Evolutionary conservation across 257 asterid species (phyloP).

Genomic region (Solanum chiquidenum): DNA sequence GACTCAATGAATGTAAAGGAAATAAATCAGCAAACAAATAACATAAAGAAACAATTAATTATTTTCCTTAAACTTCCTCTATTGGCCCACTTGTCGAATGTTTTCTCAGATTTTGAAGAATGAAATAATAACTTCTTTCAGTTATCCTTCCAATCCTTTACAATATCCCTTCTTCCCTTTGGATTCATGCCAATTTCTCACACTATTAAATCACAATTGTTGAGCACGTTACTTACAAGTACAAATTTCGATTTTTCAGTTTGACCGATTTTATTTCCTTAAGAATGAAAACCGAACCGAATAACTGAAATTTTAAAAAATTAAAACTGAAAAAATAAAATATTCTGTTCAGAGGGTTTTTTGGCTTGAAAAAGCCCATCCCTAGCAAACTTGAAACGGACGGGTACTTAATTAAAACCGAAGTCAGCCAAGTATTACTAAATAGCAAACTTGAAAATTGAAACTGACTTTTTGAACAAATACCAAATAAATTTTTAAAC

Average conservation of each 20-base stretch:
- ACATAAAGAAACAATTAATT: neutral
- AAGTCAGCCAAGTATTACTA: neutral
- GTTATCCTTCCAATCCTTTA: neutral
- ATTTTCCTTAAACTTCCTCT: neutral
- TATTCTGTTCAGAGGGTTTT: neutral
- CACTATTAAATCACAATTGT: neutral
- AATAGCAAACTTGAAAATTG: neutral
- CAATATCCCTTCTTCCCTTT: neutral
- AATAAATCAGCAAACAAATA: neutral
- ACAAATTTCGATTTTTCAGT: neutral
- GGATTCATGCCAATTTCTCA: neutral
- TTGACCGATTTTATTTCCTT: neutral
- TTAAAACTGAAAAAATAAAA: neutral
- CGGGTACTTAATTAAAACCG: neutral
- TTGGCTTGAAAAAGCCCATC: neutral
- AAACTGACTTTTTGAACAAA: neutral
- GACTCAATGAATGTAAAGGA: neutral
- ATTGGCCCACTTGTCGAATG: neutral
- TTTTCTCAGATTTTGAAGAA: neutral
- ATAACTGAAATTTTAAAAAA: neutral
- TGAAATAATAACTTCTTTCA: neutral
- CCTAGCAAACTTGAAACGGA: neutral
- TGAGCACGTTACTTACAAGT: neutral
- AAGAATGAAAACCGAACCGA: neutral
- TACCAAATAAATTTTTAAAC: neutral